Evolutionary conservation across 768 basidiomycete genomes (phyloP).

Genomic region (Hebeloma cylindrosporum): DNA sequence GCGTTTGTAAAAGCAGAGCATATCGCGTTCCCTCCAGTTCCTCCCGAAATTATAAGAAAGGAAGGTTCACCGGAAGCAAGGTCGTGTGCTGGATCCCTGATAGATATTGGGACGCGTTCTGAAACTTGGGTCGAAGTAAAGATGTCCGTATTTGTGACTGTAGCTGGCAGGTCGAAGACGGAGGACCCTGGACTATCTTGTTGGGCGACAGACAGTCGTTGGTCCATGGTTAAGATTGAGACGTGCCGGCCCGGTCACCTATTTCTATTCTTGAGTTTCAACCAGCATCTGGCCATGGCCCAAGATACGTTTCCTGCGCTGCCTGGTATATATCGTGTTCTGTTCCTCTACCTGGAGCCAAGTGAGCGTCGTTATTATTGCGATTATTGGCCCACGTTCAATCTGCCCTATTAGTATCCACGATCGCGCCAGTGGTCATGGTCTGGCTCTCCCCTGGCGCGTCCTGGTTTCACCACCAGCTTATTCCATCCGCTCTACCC

Average conservation of each 20-base stretch:
- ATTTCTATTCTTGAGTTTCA: conserved; percentile 10
- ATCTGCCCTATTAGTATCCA: conserved; percentile 31
- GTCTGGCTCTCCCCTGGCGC: conserved; percentile 61
- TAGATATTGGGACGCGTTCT: conserved; percentile 6
- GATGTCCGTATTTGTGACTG: conserved; percentile 21
- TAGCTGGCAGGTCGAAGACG: conserved; percentile 71
- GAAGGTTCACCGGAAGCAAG: conserved; percentile 32
- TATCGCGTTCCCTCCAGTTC: conserved; percentile 93
- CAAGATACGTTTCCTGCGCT: conserved; percentile 50
- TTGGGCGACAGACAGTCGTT: conserved; percentile 20
- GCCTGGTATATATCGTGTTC: conserved; percentile 57
- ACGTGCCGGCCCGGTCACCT: not conserved
- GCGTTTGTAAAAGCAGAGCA: conserved; percentile 79
- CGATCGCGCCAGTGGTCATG: conserved; percentile 34
- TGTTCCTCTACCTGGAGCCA: conserved; percentile 70
- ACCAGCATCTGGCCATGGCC: conserved; percentile 24
- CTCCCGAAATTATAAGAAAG: conserved; percentile 83
- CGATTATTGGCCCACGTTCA: not conserved
- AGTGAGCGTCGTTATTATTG: conserved; percentile 32
- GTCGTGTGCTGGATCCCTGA: conserved; percentile 8
- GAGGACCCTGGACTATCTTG: conserved; percentile 67
- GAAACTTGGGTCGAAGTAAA: conserved; percentile 11
- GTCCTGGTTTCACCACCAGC: conserved; percentile 64
- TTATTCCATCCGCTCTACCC: conserved; percentile 50
- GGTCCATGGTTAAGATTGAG: not conserved